Base-by-base conservation (phyloP, 805 yeast species). In the Saccharomycopsis capsularis region DNA sequence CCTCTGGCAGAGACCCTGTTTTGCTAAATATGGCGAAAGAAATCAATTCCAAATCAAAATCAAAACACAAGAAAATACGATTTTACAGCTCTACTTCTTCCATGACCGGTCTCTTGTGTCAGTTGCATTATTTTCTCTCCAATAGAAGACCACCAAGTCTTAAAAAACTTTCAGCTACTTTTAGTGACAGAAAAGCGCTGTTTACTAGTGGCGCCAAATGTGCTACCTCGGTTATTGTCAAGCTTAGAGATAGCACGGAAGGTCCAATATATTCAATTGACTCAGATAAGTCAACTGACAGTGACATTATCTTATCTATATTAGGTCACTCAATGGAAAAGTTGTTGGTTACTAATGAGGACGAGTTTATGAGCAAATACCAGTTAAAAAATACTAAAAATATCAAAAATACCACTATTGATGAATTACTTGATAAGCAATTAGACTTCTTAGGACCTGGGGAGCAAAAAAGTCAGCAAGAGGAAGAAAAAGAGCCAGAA, bases 41-140 rank as follows among this genome's bases (percentile, higher is more conserved):
- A 15, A 25, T 60, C 5, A 56, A 59, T 16, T 18, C 15, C 24
- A 32, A 22, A 30, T 23, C 25, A 3, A 22, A 43, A 5, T 19
- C 50, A 54, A 41, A 55, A 21, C 7, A 40, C 9, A 37, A 23
- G 50, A 44, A 57, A 56, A 38, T 68, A 57, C 60, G 63, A 48
- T 91, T 72, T 60, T 77, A 75, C 50, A 85, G 95, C 1, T 88
- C 96, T 1, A 89, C 98, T 0, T 85, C 95, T 18, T 85, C 96
- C 1, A 75, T 91, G 85, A 90, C 98, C 0, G 72, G 81, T 1
- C 65, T 81, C 0, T 70, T 91, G 40, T 70, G 81, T 2, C 95
- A 89, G 44, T 68, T 91, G 51, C 96, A 93, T 64, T 72, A 71
- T 51, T 66, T 86, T 7, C 60, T 93, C 36, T 79, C 87, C 5